phyloP scores from a whole-genome alignment of 108 stramenopile genomes.

The Cyclostephanos invisitatus region DNA sequence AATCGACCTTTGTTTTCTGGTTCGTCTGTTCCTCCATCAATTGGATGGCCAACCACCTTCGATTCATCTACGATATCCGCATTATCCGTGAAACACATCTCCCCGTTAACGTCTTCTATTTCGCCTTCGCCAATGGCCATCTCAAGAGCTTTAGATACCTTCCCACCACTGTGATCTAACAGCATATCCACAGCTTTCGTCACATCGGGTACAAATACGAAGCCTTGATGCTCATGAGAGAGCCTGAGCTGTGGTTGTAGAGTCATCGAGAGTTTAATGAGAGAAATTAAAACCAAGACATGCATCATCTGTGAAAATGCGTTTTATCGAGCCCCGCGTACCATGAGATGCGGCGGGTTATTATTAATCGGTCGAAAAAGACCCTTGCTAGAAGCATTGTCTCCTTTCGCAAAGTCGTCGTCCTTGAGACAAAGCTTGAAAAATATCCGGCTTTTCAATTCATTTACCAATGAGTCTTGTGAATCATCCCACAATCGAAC shows the following conservation, averaged over 20 bases:
- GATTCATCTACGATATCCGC: neutral
- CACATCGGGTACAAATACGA: constrained; percentile 67
- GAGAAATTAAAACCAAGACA: neutral
- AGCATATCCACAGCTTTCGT: constrained; percentile 46
- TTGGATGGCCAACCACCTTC: neutral
- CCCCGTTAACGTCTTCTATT: constrained; percentile 8
- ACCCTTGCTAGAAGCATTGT: constrained; percentile 7
- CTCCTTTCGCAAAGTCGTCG: constrained; percentile 55
- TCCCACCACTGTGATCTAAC: constrained; percentile 70
- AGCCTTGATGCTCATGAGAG: constrained; percentile 85
- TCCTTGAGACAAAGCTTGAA: constrained; percentile 57
- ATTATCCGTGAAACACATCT: neutral
- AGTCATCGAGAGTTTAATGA: neutral
- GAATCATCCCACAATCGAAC: neutral
- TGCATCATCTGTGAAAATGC: no score
- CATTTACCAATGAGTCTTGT: constrained; percentile 20
- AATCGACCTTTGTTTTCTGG: neutral
- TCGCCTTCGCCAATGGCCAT: constrained; percentile 51
- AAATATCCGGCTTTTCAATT: constrained; percentile 60
- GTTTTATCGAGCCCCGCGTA: neutral
- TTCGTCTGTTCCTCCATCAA: neutral
- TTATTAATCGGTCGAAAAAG: constrained; percentile 23
- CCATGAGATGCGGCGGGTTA: constrained; percentile 15
- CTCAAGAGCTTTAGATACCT: constrained; percentile 58
- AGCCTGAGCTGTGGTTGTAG: constrained; percentile 48